Percentiles rank a stretch among this genome's conserved stretches.
Conservation (phyloP, 2,329 filamentous ascomycete genomes). For the Phialophora verrucosa region DNA sequence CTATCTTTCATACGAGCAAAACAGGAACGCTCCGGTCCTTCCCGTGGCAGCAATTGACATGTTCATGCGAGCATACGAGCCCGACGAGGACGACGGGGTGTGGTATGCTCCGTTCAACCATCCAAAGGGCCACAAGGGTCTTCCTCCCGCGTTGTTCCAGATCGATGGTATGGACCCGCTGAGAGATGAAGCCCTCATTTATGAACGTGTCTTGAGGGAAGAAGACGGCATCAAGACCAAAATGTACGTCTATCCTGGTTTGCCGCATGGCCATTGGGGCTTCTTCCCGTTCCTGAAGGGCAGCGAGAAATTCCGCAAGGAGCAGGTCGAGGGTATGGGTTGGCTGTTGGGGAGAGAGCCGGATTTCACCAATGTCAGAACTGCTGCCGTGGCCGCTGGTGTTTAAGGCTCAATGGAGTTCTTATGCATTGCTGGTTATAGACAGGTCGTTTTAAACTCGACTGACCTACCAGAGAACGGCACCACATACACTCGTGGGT, state of each 20-base stretch:
- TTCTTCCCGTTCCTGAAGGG: conserved; percentile 40
- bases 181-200: conserved; percentile 41
- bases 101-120: conserved; percentile 34
- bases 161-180: conserved; percentile 42
- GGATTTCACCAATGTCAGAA: conserved; percentile 31
- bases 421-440: background rate
- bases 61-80: conserved; percentile 36
- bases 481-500: background rate
- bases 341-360: conserved; percentile 35
- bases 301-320: conserved; percentile 40
- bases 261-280: conserved; percentile 44
- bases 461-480: background rate
- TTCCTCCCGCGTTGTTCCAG: conserved; percentile 41
- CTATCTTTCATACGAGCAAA: conserved; percentile 47
- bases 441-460: background rate
- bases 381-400: conserved; percentile 22
- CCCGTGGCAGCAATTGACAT: conserved; percentile 41
- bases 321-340: conserved; percentile 37
- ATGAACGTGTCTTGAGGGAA: conserved; percentile 38
- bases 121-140: conserved; percentile 41
- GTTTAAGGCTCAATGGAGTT: conserved; percentile 12
- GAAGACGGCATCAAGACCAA: conserved; percentile 41
- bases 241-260: conserved; percentile 43
- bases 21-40: conserved; percentile 48
- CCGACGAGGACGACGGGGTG: conserved; percentile 34